Conservation (phyloP, 176 grass and related monocot genomes). For the Saccharum spontaneum region DNA sequence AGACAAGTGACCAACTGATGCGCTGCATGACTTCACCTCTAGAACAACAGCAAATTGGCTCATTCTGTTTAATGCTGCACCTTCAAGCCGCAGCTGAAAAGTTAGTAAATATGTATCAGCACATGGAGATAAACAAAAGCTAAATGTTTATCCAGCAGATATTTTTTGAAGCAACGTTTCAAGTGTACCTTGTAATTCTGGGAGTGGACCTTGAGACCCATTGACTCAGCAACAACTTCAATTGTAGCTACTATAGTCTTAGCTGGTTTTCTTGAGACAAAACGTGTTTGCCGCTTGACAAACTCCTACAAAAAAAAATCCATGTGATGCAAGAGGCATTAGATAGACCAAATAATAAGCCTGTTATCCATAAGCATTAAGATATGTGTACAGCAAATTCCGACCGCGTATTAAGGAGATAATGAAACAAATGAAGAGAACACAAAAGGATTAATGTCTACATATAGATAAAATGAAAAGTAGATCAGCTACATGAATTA, state of each 20-base stretch:
- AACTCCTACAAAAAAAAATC: conserved; percentile 57
- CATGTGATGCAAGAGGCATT: not conserved
- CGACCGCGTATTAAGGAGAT: not conserved
- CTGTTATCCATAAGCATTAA: not conserved
- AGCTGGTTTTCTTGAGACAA: conserved; percentile 83
- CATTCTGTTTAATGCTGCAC: conserved; percentile 57
- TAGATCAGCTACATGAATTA: not conserved
- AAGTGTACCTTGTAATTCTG: conserved; percentile 88
- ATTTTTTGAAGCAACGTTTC: conserved; percentile 12
- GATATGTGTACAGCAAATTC: conserved; percentile 1
- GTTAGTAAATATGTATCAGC: conserved; percentile 9
- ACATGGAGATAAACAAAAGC: conserved; percentile 24
- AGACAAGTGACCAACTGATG: conserved; percentile 6
- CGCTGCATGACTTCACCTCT: conserved; percentile 49
- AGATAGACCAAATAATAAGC: not conserved
- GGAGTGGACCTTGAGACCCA: conserved; percentile 89
- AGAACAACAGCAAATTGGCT: conserved; percentile 83
- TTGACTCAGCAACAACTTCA: conserved; percentile 62
- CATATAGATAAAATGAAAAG: not conserved
- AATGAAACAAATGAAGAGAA: not conserved
- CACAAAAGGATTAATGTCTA: not conserved
- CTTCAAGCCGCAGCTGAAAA: conserved; percentile 83
- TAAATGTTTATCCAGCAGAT: conserved; percentile 20
- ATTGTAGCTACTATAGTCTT: conserved; percentile 74
- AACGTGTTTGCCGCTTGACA: conserved; percentile 91